phyloP scores from a whole-genome alignment of 495 filamentous ascomycete genomes.

The Penicillium antarcticum region DNA sequence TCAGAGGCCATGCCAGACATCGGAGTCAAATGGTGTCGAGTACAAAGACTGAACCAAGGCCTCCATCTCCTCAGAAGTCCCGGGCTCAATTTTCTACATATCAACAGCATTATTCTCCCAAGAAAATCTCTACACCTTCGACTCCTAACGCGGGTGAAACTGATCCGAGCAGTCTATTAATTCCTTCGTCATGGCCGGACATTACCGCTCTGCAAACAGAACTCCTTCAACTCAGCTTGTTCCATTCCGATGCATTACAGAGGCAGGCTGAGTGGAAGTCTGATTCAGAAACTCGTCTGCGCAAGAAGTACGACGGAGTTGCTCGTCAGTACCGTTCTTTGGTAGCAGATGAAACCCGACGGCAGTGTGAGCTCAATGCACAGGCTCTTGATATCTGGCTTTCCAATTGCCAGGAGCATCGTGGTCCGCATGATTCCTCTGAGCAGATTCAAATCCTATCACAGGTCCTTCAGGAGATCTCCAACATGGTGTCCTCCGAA shows the following conservation, averaged over 20 bases:
- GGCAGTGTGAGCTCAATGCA: slow-evolving; percentile 39
- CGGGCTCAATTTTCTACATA: slow-evolving; percentile 61
- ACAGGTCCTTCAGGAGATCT: slow-evolving; percentile 40
- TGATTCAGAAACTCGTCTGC: slow-evolving; percentile 31
- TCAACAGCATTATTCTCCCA: slow-evolving; percentile 68
- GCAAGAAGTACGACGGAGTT: slow-evolving; percentile 38
- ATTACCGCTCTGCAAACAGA: slow-evolving; percentile 64
- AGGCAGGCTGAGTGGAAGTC: slow-evolving; percentile 34
- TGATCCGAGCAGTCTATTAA: slow-evolving; percentile 15
- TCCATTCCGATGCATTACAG: slow-evolving; percentile 50
- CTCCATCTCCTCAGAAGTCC: slow-evolving; percentile 22
- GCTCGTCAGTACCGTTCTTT: slow-evolving; percentile 31
- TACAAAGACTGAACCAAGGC: slow-evolving; percentile 12
- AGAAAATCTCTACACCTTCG: slow-evolving; percentile 59
- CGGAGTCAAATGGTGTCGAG: slow-evolving; percentile 33
- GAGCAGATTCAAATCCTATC: slow-evolving; percentile 45
- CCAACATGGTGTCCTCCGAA: slow-evolving; percentile 23
- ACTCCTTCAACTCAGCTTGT: slow-evolving; percentile 66
- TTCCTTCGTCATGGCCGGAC: slow-evolving; percentile 51
- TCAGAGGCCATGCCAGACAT: slow-evolving; percentile 33
- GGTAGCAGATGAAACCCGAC: slow-evolving; percentile 32
- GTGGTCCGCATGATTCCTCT: slow-evolving; percentile 27
- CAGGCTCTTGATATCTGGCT: slow-evolving; percentile 40
- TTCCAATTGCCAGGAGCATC: slow-evolving; percentile 28
- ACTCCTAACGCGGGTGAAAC: slow-evolving; percentile 30